Evolutionary conservation across 495 filamentous ascomycete genomes (phyloP), one percentile per base, ranked within the genome.

Genomic region (Beverwykella pulmonaria): DNA sequence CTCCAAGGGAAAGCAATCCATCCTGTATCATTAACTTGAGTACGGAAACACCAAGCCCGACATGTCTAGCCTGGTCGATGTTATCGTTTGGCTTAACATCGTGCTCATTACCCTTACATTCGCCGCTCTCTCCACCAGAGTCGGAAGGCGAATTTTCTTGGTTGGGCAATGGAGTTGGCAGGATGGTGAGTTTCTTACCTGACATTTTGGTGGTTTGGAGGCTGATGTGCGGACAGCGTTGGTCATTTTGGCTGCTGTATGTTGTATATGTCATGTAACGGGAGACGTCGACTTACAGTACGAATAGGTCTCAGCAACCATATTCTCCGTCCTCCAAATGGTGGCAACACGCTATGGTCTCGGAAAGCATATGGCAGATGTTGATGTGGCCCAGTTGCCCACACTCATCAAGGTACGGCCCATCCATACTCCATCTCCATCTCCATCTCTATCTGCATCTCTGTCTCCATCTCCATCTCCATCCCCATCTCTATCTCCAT

Each of bases 21-120:
- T 44, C 5, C 20, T 19, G 26, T 49, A 30, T 19, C 41, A 65
- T 58, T 49, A 50, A 4, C 20, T 44, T 58, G 36, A 26, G 14
- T 22, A 22, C 22, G 23, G 26, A 39, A 20, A 12, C 20, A 7
- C 10, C 3, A 9, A 19, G n/a, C 2, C 34, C 7, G 50, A 20
- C 17, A 69, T 69, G 67, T 20, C 23, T 30, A 48, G 34, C 26
- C 60, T 55, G 36, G 36, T 20, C 47, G 22, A 47, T 9, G 41
- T 61, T n/a, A 69, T 65, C 61, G 41, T 69, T 23, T 64, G 53
- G 54, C 54, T 69, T 9, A 69, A 69, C 50, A 54, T 53, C 25
- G 15, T 52, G 15, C 61, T 69, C 17, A 65, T 69, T 5, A 44
- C 25, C 1, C 61, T 69, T 20, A 69, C 67, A 10, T 25, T 65